phyloP scores from a whole-genome alignment of 2,329 filamentous ascomycete genomes.

The Gaeumannomyces tritici region DNA sequence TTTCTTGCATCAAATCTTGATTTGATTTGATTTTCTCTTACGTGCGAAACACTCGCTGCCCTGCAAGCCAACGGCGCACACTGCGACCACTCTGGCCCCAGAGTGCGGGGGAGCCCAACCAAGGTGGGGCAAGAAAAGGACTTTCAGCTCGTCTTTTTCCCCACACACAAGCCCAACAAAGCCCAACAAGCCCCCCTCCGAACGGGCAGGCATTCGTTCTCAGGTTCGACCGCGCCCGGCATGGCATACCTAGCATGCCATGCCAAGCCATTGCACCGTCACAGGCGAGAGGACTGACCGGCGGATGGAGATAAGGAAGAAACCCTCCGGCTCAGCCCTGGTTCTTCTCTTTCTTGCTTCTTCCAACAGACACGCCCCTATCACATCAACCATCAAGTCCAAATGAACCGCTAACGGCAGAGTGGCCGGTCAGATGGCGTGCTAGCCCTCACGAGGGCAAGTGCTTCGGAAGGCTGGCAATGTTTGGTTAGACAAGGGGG shows the following conservation, averaged over 20 bases:
- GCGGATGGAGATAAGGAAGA: not conserved
- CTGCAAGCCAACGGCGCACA: not conserved
- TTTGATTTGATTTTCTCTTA: not conserved
- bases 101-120: not conserved
- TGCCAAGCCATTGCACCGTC: not conserved
- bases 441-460: too few species aligned
- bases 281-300: not conserved
- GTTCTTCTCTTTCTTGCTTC: too few species aligned
- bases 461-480: too few species aligned
- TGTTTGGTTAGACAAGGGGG: too few species aligned
- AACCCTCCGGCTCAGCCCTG: not conserved
- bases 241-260: not conserved
- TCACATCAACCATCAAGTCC: too few species aligned
- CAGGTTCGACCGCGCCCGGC: not conserved
- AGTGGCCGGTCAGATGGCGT: too few species aligned
- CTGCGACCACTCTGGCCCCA: not conserved
- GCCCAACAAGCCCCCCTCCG: too few species aligned
- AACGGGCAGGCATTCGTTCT: not conserved
- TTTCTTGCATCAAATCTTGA: too few species aligned
- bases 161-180: too few species aligned
- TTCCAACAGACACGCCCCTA: not conserved
- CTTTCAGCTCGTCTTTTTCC: not conserved
- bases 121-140: not conserved
- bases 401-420: not conserved
- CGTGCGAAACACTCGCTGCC: not conserved